Percentiles rank a stretch among this genome's conserved stretches.
Conservation (phyloP, 495 filamentous ascomycete genomes). For the Penicillium arizonense region DNA sequence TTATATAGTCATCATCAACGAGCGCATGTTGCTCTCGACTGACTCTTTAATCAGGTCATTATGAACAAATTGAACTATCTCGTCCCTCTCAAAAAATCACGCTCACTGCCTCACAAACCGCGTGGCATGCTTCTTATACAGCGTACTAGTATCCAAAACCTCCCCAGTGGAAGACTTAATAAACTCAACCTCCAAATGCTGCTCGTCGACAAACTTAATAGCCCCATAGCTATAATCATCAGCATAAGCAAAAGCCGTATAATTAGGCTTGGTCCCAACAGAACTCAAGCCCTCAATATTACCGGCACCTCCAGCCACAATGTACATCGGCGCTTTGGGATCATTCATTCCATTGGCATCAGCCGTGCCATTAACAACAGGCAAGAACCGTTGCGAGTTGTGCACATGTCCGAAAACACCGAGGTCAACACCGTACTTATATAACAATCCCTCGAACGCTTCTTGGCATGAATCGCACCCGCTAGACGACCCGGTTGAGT, state of each 20-base stretch:
- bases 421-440: slow-evolving; percentile 60
- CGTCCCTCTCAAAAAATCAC: too few relatives aligned
- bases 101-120: slow-evolving; percentile 49
- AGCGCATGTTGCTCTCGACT: too few relatives aligned
- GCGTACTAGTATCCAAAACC: slow-evolving; percentile 47
- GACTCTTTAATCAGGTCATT: too few relatives aligned
- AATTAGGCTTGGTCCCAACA: slow-evolving; percentile 39
- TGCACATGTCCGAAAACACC: slow-evolving; percentile 62
- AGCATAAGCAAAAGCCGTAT: slow-evolving; percentile 54
- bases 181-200: slow-evolving; percentile 39
- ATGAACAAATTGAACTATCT: too few relatives aligned
- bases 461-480: slow-evolving; percentile 51
- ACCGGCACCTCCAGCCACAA: slow-evolving; percentile 46
- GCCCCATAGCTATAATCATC: slow-evolving; percentile 54
- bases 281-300: slow-evolving; percentile 45
- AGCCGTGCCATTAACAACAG: slow-evolving; percentile 41
- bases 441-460: slow-evolving; percentile 58
- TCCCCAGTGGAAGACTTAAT: slow-evolving; percentile 49
- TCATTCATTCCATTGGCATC: slow-evolving; percentile 49
- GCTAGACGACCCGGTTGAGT: slow-evolving; percentile 38
- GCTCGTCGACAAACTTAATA: slow-evolving; percentile 31
- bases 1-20: too few relatives aligned
- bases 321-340: slow-evolving; percentile 57
- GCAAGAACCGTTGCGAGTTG: slow-evolving; percentile 49
- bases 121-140: slow-evolving; percentile 51